Conservation (phyloP, 768 basidiomycete genomes). For the Leccinum subgranulosum region DNA sequence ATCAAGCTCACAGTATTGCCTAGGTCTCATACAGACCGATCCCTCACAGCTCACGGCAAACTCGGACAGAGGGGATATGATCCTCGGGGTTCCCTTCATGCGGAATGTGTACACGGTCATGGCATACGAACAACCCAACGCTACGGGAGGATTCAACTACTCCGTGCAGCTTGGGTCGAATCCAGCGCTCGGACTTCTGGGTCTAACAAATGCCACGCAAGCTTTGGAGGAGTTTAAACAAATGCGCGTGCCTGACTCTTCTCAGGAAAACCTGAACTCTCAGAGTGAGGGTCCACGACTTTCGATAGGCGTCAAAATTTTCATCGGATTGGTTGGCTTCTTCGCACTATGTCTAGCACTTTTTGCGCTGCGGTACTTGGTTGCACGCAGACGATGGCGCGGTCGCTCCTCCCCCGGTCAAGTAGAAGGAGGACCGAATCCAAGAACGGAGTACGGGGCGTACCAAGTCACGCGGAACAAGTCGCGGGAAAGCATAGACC, state of each 20-base stretch:
- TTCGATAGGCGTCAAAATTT: conserved; percentile 59
- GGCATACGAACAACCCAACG: conserved; percentile 53
- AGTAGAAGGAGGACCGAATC: conserved; percentile 12
- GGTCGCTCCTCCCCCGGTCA: conserved; percentile 11
- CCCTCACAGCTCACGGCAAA: conserved; percentile 38
- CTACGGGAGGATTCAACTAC: conserved; percentile 43
- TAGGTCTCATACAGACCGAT: conserved; percentile 65
- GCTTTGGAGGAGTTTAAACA: conserved; percentile 68
- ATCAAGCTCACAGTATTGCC: conserved; percentile 46
- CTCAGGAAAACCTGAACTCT: conserved; percentile 5
- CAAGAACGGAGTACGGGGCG: conserved; percentile 13
- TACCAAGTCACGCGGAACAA: conserved; percentile 37
- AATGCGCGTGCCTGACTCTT: conserved; percentile 52
- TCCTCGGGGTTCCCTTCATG: conserved; percentile 78
- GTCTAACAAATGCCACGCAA: conserved; percentile 56
- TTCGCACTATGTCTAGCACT: conserved; percentile 52
- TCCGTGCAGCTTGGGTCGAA: conserved; percentile 16
- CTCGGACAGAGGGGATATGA: conserved; percentile 56
- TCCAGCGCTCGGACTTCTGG: conserved; percentile 58
- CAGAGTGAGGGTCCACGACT: conserved; percentile 36
- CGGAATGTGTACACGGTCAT: conserved; percentile 76
- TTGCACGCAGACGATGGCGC: conserved; percentile 39
- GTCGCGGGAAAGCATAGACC: conserved; percentile 25
- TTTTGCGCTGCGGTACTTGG: conserved; percentile 53
- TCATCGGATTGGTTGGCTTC: conserved; percentile 58